Conservation (phyloP, 2,329 filamentous ascomycete genomes). For the Penicillium corylophilum region DNA sequence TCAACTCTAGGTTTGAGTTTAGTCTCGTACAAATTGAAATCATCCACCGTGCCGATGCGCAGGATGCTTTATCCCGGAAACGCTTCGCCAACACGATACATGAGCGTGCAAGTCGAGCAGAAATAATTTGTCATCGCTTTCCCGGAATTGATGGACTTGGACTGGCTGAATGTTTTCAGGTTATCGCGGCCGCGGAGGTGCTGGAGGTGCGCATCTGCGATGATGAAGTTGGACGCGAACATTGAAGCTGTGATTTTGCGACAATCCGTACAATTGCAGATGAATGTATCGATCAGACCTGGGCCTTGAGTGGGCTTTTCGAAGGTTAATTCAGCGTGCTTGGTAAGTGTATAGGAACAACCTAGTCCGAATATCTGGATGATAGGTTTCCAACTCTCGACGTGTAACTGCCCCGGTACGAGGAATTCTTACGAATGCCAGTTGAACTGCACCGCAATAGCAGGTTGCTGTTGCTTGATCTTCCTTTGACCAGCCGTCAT, state of each 20-base stretch:
- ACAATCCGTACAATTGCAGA: conserved; percentile 63
- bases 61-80: conserved; percentile 52
- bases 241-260: conserved; percentile 63
- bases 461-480: conserved; percentile 16
- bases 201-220: conserved; percentile 47
- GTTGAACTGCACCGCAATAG: conserved; percentile 14
- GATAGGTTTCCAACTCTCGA: not conserved
- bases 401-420: too few relatives aligned
- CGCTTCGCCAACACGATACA: conserved; percentile 54
- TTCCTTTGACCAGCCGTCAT: conserved; percentile 12
- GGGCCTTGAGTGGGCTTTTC: conserved; percentile 12
- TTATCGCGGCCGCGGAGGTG: conserved; percentile 55
- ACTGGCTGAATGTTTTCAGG: conserved; percentile 49
- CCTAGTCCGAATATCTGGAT: too few relatives aligned
- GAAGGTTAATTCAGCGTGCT: not conserved
- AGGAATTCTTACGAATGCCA: conserved; percentile 9
- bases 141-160: conserved; percentile 48
- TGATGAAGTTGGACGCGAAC: conserved; percentile 60
- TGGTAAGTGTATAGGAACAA: too few relatives aligned
- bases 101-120: conserved; percentile 58
- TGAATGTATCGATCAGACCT: conserved; percentile 49
- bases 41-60: conserved; percentile 62
- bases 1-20: conserved; percentile 56
- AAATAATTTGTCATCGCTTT: conserved; percentile 62
- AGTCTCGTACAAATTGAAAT: conserved; percentile 58